A percentile compares a stretch with the other conserved stretches of the same genome.
Conservation (phyloP, 106 monocot species). For the Apostasia shenzhenica region DNA sequence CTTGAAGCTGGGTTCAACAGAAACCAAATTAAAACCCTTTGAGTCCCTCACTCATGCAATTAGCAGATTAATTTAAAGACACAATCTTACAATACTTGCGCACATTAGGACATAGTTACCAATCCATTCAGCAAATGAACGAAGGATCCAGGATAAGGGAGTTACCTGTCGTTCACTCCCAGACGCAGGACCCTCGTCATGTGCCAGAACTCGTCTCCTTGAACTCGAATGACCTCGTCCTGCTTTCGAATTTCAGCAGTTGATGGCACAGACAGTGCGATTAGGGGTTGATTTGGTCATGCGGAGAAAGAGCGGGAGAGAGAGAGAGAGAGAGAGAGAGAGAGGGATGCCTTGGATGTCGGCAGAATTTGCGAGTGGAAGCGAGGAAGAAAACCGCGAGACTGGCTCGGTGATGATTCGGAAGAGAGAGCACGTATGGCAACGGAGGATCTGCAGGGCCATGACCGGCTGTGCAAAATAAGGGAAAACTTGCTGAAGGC, state of each 20-base stretch:
- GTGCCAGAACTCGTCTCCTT: constrained; percentile 99
- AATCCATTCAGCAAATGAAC: not conserved
- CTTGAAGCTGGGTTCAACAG: no score
- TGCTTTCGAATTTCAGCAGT: constrained; percentile 3
- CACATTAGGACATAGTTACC: no score
- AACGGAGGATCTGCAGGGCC: not conserved
- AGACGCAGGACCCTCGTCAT: constrained; percentile 85
- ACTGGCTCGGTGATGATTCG: constrained; percentile 12
- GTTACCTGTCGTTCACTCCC: constrained; percentile 53
- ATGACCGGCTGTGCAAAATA: not conserved
- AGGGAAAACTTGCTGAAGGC: not conserved
- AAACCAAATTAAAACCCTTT: no score
- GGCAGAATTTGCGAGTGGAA: constrained; percentile 65
- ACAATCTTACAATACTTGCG: no score
- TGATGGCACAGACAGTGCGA: not conserved
- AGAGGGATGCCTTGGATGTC: constrained; percentile 26
- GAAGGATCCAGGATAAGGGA: not conserved
- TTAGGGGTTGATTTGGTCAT: no score
- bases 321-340: not conserved
- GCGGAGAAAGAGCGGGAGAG: not conserved
- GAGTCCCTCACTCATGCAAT: no score
- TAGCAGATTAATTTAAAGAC: no score
- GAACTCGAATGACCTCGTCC: constrained; percentile 61
- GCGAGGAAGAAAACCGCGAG: constrained; percentile 65
- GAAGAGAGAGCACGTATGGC: constrained; percentile 12